Percentiles rank a stretch among this genome's conserved stretches.
Conservation (phyloP, 176 grass and related monocot species). For the Cenchrus americanus region DNA sequence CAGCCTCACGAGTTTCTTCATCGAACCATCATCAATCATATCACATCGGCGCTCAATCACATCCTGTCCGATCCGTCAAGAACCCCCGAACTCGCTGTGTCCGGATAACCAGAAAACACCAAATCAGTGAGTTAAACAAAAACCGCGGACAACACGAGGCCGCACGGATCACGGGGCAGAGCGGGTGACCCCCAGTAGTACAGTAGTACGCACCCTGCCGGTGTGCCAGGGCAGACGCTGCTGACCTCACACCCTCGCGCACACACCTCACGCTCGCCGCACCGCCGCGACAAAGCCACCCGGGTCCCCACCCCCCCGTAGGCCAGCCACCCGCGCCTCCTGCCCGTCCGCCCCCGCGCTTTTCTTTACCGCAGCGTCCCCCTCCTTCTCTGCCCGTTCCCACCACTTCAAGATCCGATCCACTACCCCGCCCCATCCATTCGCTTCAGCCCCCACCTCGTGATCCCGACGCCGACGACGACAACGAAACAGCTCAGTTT, state of each 20-base stretch:
- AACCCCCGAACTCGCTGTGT: background rate
- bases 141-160: background rate
- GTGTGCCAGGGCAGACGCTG: slow-evolving; percentile 31
- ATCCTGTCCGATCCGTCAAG: background rate
- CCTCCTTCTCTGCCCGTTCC: slow-evolving; percentile 1
- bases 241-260: slow-evolving; percentile 45
- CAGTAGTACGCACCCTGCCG: background rate
- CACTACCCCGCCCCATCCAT: slow-evolving; percentile 2
- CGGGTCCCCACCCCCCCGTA: background rate
- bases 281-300: slow-evolving; percentile 33
- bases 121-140: slow-evolving; percentile 4
- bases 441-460: slow-evolving; percentile 35
- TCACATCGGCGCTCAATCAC: background rate
- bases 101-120: background rate
- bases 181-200: background rate
- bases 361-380: slow-evolving; percentile 37
- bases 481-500: slow-evolving; percentile 37
- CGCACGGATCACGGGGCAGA: slow-evolving; percentile 35
- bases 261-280: slow-evolving; percentile 25
- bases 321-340: background rate
- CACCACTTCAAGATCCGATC: slow-evolving; percentile 55
- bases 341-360: slow-evolving; percentile 31
- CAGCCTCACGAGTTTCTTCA: too few relatives aligned
- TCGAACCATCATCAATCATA: background rate
- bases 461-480: slow-evolving; percentile 48